Percentiles rank a stretch among this genome's conserved stretches.
Evolutionary conservation across 2,329 filamentous ascomycete genomes (phyloP).

Genomic region (Fusarium staphyleae): DNA sequence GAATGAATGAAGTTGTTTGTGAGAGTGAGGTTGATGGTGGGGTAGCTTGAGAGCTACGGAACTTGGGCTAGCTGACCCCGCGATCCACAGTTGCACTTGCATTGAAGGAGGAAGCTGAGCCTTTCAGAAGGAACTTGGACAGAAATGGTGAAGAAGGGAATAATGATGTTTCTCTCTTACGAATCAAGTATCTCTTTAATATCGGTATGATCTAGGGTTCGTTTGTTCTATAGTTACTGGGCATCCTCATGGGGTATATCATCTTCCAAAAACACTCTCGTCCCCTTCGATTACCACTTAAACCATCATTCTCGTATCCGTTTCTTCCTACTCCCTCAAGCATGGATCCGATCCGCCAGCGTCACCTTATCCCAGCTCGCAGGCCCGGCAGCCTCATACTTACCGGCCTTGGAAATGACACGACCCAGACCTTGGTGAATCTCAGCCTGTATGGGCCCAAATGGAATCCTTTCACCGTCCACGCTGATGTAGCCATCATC

Average conservation of each 20-base stretch:
- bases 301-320: background rate
- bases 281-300: constrained; percentile 2
- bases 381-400: constrained; percentile 72
- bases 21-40: constrained; percentile 21
- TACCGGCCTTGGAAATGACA: constrained; percentile 78
- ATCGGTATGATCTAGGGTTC: constrained; percentile 3
- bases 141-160: background rate
- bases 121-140: no score
- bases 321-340: constrained; percentile 15
- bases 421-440: constrained; percentile 83
- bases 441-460: constrained; percentile 90
- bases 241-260: constrained; percentile 38
- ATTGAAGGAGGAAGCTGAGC: background rate
- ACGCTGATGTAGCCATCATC: constrained; percentile 88
- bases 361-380: constrained; percentile 56
- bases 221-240: constrained; percentile 4
- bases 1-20: constrained; percentile 22
- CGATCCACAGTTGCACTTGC: constrained; percentile 30
- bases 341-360: constrained; percentile 42
- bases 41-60: constrained; percentile 11
- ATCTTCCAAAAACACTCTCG: constrained; percentile 13
- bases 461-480: constrained; percentile 87
- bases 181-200: background rate
- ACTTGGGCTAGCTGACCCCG: constrained; percentile 10
- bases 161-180: background rate